Conservation (phyloP, 306 rosid species). For the Senna tora region DNA sequence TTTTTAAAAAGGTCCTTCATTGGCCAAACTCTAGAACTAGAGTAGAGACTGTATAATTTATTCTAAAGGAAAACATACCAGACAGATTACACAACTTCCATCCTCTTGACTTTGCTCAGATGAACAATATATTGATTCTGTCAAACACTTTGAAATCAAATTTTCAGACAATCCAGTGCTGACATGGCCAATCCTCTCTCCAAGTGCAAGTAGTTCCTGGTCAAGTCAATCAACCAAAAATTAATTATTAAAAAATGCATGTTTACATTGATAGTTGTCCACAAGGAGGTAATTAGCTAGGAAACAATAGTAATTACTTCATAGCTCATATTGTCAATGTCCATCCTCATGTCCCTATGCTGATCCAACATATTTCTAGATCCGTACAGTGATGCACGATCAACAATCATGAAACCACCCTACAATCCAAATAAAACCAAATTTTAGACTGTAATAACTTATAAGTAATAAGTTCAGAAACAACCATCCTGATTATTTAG, state of each 20-base stretch:
- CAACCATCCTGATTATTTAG: neutral
- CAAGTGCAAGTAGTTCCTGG: slow-evolving; percentile 84
- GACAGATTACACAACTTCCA: slow-evolving; percentile 71
- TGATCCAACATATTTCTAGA: slow-evolving; percentile 71
- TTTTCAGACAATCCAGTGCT: slow-evolving; percentile 81
- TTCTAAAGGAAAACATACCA: slow-evolving; percentile 49
- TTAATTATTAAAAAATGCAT: neutral
- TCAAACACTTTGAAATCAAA: slow-evolving; percentile 65
- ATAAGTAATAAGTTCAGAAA: neutral
- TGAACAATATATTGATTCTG: slow-evolving; percentile 76
- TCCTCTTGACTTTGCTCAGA: slow-evolving; percentile 74
- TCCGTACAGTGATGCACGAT: slow-evolving; percentile 60
- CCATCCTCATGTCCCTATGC: slow-evolving; percentile 91
- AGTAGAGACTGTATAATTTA: neutral
- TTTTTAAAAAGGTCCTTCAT: neutral
- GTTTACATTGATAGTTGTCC: neutral
- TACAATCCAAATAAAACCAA: slow-evolving; percentile 36
- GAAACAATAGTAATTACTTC: slow-evolving; percentile 56
- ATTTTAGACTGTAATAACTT: slow-evolving; percentile 22
- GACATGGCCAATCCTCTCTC: slow-evolving; percentile 82
- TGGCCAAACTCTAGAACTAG: neutral
- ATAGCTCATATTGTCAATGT: slow-evolving; percentile 80
- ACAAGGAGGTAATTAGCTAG: neutral
- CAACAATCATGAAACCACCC: slow-evolving; percentile 79
- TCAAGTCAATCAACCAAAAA: slow-evolving; percentile 30